phyloP scores from a whole-genome alignment of 2,329 filamentous ascomycete genomes.

The Aurifilum marmelostoma region DNA sequence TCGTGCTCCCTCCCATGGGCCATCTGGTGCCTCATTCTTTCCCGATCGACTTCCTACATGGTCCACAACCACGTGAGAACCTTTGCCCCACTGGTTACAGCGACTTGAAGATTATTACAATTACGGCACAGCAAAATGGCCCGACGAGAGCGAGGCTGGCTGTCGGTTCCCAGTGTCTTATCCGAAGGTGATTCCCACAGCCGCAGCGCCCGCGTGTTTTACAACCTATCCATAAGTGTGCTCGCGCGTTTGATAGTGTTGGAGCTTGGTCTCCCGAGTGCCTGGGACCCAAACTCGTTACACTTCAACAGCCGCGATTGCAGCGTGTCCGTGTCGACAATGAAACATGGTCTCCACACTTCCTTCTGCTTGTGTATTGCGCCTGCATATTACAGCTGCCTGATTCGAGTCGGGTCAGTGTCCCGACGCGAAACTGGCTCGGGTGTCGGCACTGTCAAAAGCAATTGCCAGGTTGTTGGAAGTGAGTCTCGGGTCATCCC shows the following conservation, averaged over 20 bases:
- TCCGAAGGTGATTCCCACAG: neutral
- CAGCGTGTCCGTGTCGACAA: neutral
- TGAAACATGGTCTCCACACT: neutral
- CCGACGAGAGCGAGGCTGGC: neutral
- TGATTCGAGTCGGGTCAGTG: neutral
- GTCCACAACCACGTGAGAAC: neutral
- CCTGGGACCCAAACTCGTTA: neutral
- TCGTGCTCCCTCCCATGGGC: neutral
- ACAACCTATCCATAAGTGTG: neutral
- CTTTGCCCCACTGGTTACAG: neutral
- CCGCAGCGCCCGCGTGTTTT: neutral
- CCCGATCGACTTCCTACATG: neutral
- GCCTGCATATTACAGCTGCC: neutral
- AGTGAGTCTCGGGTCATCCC: slow-evolving; percentile 2
- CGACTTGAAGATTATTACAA: neutral
- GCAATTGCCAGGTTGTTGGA: neutral
- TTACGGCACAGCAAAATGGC: neutral
- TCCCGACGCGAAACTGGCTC: neutral
- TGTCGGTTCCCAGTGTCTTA: slow-evolving; percentile 1
- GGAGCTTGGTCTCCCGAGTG: neutral
- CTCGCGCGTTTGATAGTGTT: neutral
- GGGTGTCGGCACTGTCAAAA: slow-evolving; percentile 7
- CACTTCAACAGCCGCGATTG: slow-evolving; percentile 8
- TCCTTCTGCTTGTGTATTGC: neutral
- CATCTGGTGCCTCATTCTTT: neutral